A percentile compares a stretch with the other conserved stretches of the same genome.
Conservation (phyloP, 768 basidiomycete genomes). For the Hericium rajendrae region DNA sequence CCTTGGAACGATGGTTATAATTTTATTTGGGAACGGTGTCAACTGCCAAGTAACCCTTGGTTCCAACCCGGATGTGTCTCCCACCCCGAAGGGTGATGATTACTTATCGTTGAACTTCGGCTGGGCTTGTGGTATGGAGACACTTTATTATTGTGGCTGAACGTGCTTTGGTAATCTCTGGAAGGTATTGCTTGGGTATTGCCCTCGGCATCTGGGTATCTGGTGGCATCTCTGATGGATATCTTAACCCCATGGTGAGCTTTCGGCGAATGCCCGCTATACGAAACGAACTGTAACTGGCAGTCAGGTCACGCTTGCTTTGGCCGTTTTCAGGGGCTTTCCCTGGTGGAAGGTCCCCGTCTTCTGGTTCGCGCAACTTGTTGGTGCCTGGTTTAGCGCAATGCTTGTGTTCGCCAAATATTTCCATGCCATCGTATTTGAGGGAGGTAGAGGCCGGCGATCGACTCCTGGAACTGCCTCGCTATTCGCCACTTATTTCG, state of each 20-base stretch:
- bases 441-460: constrained; percentile 45
- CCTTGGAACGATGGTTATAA: constrained; percentile 4
- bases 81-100: too few relatives aligned
- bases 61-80: too few relatives aligned
- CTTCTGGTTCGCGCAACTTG: constrained; percentile 54
- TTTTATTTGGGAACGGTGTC: constrained; percentile 4
- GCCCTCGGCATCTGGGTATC: constrained; percentile 26
- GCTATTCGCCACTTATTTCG: constrained; percentile 55
- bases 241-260: constrained; percentile 30
- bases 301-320: constrained; percentile 54
- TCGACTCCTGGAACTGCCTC: constrained; percentile 43
- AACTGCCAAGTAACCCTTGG: constrained; percentile 4
- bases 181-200: too few relatives aligned
- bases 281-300: background rate
- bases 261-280: background rate
- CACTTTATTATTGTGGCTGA: background rate
- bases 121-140: too few relatives aligned
- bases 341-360: constrained; percentile 74
- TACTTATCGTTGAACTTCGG: too few relatives aligned
- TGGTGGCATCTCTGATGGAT: constrained; percentile 61
- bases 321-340: constrained; percentile 63
- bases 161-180: too few relatives aligned
- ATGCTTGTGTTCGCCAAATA: constrained; percentile 55
- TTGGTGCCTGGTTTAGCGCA: constrained; percentile 52
- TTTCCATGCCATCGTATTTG: constrained; percentile 54